Conservation (phyloP, 2,329 filamentous ascomycete genomes). For the Tolypocladium album region DNA sequence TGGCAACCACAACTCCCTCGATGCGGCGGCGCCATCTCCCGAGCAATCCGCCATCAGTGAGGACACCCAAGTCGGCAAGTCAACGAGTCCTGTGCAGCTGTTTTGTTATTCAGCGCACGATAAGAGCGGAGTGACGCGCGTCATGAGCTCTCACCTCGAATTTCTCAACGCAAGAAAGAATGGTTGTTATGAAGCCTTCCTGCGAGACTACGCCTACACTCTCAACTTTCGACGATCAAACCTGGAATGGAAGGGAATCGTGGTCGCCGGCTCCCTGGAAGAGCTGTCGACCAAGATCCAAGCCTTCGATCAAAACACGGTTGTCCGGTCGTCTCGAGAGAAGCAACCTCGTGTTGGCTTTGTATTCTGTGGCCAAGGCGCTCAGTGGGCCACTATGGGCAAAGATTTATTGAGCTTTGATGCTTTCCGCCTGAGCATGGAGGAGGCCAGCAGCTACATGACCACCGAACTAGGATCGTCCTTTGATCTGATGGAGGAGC, state of each 20-base stretch:
- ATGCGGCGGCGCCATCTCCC: background rate
- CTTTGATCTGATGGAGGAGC: constrained; percentile 25
- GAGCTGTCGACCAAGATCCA: constrained; percentile 22
- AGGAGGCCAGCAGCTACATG: constrained; percentile 20
- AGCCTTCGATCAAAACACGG: constrained; percentile 5
- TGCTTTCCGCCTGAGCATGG: constrained; percentile 28
- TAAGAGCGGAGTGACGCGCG: constrained; percentile 23
- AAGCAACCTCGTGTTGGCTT: constrained; percentile 24
- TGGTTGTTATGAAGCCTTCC: constrained; percentile 6
- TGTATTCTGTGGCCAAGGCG: constrained; percentile 32
- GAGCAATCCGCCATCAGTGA: background rate
- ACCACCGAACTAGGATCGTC: constrained; percentile 15
- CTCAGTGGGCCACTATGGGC: constrained; percentile 32
- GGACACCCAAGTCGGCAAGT: background rate
- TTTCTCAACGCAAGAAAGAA: constrained; percentile 14
- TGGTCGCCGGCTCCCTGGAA: constrained; percentile 21
- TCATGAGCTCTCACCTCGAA: constrained; percentile 22
- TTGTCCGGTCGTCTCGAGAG: constrained; percentile 13
- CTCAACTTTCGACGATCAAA: constrained; percentile 31
- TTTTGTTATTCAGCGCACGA: constrained; percentile 35
- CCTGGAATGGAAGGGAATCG: constrained; percentile 29
- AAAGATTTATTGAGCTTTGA: constrained; percentile 28
- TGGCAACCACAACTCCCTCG: constrained; percentile 24
- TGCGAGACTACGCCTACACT: constrained; percentile 34
- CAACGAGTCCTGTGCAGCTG: constrained; percentile 17